phyloP scores from a whole-genome alignment of 805 yeast genomes.

The Zygotorulaspora florentina region DNA sequence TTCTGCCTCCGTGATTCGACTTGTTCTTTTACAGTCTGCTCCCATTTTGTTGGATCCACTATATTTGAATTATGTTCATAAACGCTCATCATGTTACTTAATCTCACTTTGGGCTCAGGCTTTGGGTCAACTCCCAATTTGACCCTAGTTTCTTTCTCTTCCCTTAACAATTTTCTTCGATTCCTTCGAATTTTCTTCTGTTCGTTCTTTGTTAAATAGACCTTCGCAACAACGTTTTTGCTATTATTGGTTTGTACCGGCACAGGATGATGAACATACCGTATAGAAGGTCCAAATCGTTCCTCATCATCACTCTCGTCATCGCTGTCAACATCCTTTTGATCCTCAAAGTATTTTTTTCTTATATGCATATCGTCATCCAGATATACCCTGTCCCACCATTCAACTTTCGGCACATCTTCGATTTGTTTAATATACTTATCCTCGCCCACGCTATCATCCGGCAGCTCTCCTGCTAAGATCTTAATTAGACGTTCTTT shows the following conservation, averaged over 20 bases:
- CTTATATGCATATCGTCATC: constrained; percentile 33
- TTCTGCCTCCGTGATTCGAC: constrained; percentile 54
- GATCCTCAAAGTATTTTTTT: constrained; percentile 37
- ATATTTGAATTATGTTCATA: constrained; percentile 75
- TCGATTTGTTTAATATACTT: constrained; percentile 37
- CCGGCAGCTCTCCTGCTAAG: constrained; percentile 46
- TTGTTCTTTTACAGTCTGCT: constrained; percentile 62
- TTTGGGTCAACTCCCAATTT: constrained; percentile 79
- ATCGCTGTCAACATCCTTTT: constrained; percentile 22
- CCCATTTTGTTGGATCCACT: constrained; percentile 84
- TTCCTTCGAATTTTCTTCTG: constrained; percentile 67
- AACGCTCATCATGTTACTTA: constrained; percentile 81
- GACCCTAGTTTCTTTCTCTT: constrained; percentile 72
- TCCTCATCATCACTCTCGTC: constrained; percentile 33
- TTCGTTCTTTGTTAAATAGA: constrained; percentile 74
- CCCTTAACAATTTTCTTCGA: constrained; percentile 56
- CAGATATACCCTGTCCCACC: constrained; percentile 81
- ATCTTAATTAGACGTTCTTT: constrained; percentile 19
- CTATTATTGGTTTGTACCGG: constrained; percentile 51
- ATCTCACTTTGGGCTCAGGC: constrained; percentile 83
- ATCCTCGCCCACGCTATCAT: constrained; percentile 53
- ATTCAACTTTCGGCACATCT: constrained; percentile 65
- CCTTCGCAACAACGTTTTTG: constrained; percentile 39
- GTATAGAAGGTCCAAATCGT: constrained; percentile 46
- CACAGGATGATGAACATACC: constrained; percentile 81